phyloP scores from a whole-genome alignment of 129 eudicot species.

The Flaveria robusta region DNA sequence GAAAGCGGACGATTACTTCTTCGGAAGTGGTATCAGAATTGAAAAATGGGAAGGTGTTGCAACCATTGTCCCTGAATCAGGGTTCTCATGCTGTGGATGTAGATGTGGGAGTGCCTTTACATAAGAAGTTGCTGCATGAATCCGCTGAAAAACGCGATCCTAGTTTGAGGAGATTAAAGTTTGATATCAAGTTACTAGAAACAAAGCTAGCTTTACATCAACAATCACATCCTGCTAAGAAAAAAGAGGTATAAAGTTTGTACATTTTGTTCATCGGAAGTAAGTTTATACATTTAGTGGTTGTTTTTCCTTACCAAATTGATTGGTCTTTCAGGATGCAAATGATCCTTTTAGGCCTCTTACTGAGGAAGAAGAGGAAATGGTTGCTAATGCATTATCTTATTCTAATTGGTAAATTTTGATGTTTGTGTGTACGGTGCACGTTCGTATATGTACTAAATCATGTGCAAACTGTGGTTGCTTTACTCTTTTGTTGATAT shows the following conservation, averaged over 20 bases:
- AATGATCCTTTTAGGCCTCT: slow-evolving; percentile 74
- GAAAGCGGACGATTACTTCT: neutral
- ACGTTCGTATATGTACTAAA: neutral
- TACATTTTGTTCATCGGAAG: neutral
- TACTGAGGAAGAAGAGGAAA: slow-evolving; percentile 53
- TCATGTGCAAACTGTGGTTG: neutral
- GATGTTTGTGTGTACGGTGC: slow-evolving; percentile 17
- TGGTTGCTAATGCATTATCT: slow-evolving; percentile 57
- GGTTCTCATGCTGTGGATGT: slow-evolving; percentile 21
- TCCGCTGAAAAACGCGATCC: slow-evolving; percentile 18
- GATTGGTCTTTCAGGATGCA: slow-evolving; percentile 49
- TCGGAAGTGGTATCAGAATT: slow-evolving; percentile 7
- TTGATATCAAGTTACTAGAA: slow-evolving; percentile 37
- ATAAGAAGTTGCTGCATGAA: slow-evolving; percentile 38
- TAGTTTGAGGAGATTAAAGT: slow-evolving; percentile 33
- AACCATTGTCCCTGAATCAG: slow-evolving; percentile 24
- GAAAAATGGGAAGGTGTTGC: slow-evolving; percentile 37
- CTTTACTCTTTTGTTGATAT: neutral
- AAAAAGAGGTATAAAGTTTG: slow-evolving; percentile 34
- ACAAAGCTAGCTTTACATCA: neutral
- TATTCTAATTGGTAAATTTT: slow-evolving; percentile 52
- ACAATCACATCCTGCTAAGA: slow-evolving; percentile 44
- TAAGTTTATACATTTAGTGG: slow-evolving; percentile 11
- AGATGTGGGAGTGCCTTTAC: slow-evolving; percentile 22
- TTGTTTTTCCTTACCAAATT: slow-evolving; percentile 3